Conservation (phyloP, 257 asterid genomes). For the Verbena officinalis region DNA sequence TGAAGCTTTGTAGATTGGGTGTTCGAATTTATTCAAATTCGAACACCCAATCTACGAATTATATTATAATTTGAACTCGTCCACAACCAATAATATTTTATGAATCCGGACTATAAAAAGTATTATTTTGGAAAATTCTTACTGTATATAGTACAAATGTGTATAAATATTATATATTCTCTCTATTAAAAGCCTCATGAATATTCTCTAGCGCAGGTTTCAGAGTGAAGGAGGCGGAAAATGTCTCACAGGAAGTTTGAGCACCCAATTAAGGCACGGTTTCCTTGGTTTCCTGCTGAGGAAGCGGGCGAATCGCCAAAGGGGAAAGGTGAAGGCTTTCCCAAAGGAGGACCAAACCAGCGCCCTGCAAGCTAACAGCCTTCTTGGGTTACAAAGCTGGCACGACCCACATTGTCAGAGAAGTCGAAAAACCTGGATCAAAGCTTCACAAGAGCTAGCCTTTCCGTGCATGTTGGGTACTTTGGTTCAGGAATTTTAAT, state of each 20-base stretch:
- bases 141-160: too few relatives aligned
- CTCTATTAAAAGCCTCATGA: too few relatives aligned
- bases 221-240: constrained; percentile 36
- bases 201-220: too few relatives aligned
- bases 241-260: constrained; percentile 80
- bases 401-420: constrained; percentile 68
- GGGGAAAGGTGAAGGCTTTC: constrained; percentile 77
- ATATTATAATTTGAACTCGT: too few relatives aligned
- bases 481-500: too few relatives aligned
- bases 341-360: constrained; percentile 65
- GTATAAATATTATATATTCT: too few relatives aligned
- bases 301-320: constrained; percentile 62
- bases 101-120: too few relatives aligned
- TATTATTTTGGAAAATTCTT: too few relatives aligned
- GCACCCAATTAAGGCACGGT: constrained; percentile 75
- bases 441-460: not conserved
- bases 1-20: too few relatives aligned
- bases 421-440: constrained; percentile 69
- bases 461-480: not conserved
- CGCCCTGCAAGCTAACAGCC: constrained; percentile 56
- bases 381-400: constrained; percentile 66
- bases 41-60: too few relatives aligned
- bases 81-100: too few relatives aligned
- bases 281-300: constrained; percentile 72
- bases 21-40: too few relatives aligned